Percentiles rank a stretch among this genome's conserved stretches.
Conservation (phyloP, 768 basidiomycete species). For the Lentinula aciculospora region DNA sequence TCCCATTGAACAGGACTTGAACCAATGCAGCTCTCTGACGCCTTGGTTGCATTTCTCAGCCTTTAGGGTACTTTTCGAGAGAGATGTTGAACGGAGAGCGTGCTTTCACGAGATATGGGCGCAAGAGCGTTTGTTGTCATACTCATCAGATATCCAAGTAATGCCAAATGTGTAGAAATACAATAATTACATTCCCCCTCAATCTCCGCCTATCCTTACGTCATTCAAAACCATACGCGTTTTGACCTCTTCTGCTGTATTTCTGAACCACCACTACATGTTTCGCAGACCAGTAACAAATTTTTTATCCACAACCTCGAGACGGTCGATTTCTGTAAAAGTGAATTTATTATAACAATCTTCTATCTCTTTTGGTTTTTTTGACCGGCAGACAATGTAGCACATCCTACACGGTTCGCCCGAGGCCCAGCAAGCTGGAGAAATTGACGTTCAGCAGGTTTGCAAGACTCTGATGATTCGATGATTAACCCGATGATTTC, state of each 20-base stretch:
- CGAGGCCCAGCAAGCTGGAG: constrained; percentile 81
- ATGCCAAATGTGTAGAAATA: background rate
- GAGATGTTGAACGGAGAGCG: constrained; percentile 26
- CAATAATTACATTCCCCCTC: too few relatives aligned
- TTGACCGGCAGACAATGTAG: constrained; percentile 35
- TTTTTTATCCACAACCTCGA: constrained; percentile 20
- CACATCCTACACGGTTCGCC: constrained; percentile 90
- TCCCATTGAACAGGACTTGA: background rate
- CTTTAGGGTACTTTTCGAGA: constrained; percentile 22
- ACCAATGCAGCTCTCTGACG: background rate
- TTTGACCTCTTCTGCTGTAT: constrained; percentile 9
- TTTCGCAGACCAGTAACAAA: constrained; percentile 15
- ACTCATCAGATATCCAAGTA: background rate
- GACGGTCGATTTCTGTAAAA: constrained; percentile 60
- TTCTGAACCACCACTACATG: constrained; percentile 22
- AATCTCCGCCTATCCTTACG: constrained; percentile 16
- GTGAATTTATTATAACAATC: constrained; percentile 24
- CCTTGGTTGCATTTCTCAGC: background rate
- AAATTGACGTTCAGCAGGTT: constrained; percentile 44
- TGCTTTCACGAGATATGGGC: constrained; percentile 36
- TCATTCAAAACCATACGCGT: constrained; percentile 16
- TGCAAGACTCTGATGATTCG: background rate
- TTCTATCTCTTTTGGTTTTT: constrained; percentile 9
- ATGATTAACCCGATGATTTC: background rate
- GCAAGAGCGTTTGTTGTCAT: background rate